Percentiles rank a stretch among this genome's conserved stretches.
phyloP scores from a whole-genome alignment of 352 stramenopile genomes.

The Pythium plurisporium region DNA sequence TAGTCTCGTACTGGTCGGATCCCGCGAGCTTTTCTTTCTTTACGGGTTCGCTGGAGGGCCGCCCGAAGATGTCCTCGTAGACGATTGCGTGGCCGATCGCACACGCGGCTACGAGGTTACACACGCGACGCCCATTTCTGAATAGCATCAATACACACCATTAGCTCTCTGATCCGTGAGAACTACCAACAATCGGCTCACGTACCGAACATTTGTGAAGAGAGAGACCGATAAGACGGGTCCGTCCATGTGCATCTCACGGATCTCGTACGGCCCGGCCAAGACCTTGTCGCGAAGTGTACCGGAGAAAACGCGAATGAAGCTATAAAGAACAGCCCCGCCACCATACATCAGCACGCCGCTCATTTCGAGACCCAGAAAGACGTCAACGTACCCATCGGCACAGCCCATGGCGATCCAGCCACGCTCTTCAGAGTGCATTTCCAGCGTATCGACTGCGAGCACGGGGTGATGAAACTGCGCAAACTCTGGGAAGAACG shows the following conservation, averaged over 20 bases:
- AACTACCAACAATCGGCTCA: too few species aligned
- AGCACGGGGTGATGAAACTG: slow-evolving; percentile 53
- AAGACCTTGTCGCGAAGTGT: slow-evolving; percentile 27
- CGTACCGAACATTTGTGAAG: slow-evolving; percentile 23
- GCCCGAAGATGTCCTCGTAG: slow-evolving; percentile 44
- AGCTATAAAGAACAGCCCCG: slow-evolving; percentile 9
- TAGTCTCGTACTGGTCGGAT: slow-evolving; percentile 58
- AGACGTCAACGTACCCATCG: slow-evolving; percentile 48
- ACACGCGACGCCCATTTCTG: slow-evolving; percentile 9
- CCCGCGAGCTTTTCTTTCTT: slow-evolving; percentile 28
- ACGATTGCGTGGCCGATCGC: slow-evolving; percentile 58
- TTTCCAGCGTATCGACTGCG: slow-evolving; percentile 35
- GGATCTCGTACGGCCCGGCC: slow-evolving; percentile 39
- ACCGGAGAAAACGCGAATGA: slow-evolving; percentile 51
- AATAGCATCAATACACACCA: background rate
- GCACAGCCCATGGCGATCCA: slow-evolving; percentile 65
- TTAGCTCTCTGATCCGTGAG: too few species aligned
- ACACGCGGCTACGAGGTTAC: slow-evolving; percentile 58
- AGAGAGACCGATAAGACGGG: slow-evolving; percentile 59
- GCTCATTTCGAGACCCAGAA: too few species aligned
- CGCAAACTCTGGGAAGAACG: slow-evolving; percentile 67
- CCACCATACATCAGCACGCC: too few species aligned
- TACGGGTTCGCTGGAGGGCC: background rate
- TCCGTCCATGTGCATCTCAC: slow-evolving; percentile 53
- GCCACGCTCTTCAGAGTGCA: slow-evolving; percentile 24